phyloP scores from a whole-genome alignment of 2,329 filamentous ascomycete genomes.

The Bipolaris bicolor region DNA sequence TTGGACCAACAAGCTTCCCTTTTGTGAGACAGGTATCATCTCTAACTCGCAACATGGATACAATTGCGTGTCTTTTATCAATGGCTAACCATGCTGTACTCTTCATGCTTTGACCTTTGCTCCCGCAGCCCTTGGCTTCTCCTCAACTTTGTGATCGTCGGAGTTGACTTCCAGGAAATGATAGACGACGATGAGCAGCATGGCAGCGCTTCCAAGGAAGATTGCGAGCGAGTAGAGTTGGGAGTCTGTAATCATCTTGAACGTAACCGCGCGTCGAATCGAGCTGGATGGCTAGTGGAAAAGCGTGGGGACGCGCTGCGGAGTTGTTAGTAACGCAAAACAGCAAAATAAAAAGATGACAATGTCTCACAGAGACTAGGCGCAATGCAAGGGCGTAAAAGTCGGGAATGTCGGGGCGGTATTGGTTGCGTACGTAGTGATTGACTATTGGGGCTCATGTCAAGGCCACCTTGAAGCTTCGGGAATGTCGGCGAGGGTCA shows the following conservation, averaged over 20 bases:
- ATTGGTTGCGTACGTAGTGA: slow-evolving; percentile 12
- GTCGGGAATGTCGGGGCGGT: slow-evolving; percentile 12
- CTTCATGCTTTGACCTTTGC: slow-evolving; percentile 37
- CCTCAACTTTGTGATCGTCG: slow-evolving; percentile 54
- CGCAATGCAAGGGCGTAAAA: not conserved
- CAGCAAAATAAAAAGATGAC: not conserved
- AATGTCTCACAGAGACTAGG: slow-evolving; percentile 8
- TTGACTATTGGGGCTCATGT: slow-evolving; percentile 15
- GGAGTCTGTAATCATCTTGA: slow-evolving; percentile 90
- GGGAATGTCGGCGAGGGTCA: slow-evolving; percentile 21
- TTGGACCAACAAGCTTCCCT: not conserved
- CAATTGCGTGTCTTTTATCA: not conserved
- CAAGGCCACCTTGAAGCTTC: slow-evolving; percentile 38
- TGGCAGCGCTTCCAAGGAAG: slow-evolving; percentile 86
- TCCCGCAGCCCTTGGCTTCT: slow-evolving; percentile 36
- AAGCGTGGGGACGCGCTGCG: slow-evolving; percentile 21
- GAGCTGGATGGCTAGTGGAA: slow-evolving; percentile 15
- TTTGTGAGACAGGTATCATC: slow-evolving; percentile 2
- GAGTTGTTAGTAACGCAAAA: slow-evolving; percentile 21
- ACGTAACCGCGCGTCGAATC: slow-evolving; percentile 37
- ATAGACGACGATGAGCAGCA: slow-evolving; percentile 93
- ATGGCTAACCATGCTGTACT: not conserved
- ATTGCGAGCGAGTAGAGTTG: slow-evolving; percentile 91
- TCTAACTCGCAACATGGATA: not conserved
- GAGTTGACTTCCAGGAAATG: slow-evolving; percentile 96